Base-by-base conservation (phyloP, 208 protist species). In the Leishmania turanica region DNA sequence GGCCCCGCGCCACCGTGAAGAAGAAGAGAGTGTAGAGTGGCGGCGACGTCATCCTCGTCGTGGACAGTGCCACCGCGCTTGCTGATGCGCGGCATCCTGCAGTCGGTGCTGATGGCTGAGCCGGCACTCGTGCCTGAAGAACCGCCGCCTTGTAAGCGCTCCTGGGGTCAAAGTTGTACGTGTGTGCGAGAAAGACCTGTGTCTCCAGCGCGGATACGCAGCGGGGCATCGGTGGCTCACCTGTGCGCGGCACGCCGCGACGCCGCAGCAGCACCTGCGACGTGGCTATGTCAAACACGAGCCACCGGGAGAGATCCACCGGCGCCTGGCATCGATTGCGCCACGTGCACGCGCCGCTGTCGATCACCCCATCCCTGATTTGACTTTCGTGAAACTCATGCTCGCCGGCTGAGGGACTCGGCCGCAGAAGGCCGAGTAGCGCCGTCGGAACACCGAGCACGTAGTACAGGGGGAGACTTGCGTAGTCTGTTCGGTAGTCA, bases 121-220 rank as follows among this genome's bases (percentile, higher is more conserved):
- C 68, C 24, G 68, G 42, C 24, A 72, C 42, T 72, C 42, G 42
- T 31, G 58, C 75, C 9, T 69, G 71, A 15, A 64, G 64, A 9
- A 51, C 47, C 13, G 83, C 83, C 45, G 83, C 83, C 13, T 80
- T 64, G 70, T 79, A 81, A 31, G 79, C 79, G 37, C 15, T 19
- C 68, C 75, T 69, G 1, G 83, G 68, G 45, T 83, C 78, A 51
- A 89, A 87, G 49, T n/a, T 42, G 68, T 83, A 89, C 9, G 80
- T 83, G 31, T 89, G 86, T 7, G 75, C 83, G 1, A 89, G 53
- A 47, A 89, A 86, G 7, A 89, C 77, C 42, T 89, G 73, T 13
- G 56, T 47, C 79, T 87, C 84, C 53, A 79, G 17, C 0, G 58
- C 11, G n/a, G 76, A 19, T 1, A 19, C 17, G 19, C 51, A 40